Conservation (phyloP, 257 asterid genomes). For the Linaria vulgaris region DNA sequence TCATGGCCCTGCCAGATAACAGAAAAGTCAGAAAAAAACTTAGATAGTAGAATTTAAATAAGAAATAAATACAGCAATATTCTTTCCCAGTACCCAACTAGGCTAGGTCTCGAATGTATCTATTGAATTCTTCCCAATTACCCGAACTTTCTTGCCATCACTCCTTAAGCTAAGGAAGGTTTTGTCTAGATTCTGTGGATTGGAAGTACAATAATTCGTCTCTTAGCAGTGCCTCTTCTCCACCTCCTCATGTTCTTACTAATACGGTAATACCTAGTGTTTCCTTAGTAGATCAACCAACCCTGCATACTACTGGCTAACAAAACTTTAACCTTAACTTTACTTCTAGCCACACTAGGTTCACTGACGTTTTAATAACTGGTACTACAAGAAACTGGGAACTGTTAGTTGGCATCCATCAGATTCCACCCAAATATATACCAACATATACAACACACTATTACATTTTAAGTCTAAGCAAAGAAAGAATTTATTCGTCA, state of each 20-base stretch:
- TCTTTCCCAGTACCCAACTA: too few species aligned
- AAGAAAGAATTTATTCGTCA: background rate
- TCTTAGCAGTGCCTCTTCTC: conserved; percentile 14
- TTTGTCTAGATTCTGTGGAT: background rate
- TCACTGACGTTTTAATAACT: background rate
- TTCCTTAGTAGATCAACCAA: background rate
- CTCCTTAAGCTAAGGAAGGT: background rate
- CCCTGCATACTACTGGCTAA: background rate
- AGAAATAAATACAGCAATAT: too few species aligned
- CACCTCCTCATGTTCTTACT: conserved; percentile 1
- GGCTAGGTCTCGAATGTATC: too few species aligned
- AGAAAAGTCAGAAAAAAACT: background rate
- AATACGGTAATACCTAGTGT: too few species aligned
- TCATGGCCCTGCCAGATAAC: conserved; percentile 81
- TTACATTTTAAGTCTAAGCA: background rate
- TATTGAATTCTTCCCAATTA: too few species aligned
- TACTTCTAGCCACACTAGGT: background rate
- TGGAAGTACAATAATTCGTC: background rate
- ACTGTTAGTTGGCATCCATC: background rate
- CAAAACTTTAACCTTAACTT: background rate
- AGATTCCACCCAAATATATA: background rate
- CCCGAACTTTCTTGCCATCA: background rate
- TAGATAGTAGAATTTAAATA: too few species aligned
- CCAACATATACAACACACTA: background rate
- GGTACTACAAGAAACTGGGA: background rate